Percentiles rank a stretch among this genome's conserved stretches.
Conservation (phyloP, 2,329 filamentous ascomycete species). For the Ceratocystis albifundus region DNA sequence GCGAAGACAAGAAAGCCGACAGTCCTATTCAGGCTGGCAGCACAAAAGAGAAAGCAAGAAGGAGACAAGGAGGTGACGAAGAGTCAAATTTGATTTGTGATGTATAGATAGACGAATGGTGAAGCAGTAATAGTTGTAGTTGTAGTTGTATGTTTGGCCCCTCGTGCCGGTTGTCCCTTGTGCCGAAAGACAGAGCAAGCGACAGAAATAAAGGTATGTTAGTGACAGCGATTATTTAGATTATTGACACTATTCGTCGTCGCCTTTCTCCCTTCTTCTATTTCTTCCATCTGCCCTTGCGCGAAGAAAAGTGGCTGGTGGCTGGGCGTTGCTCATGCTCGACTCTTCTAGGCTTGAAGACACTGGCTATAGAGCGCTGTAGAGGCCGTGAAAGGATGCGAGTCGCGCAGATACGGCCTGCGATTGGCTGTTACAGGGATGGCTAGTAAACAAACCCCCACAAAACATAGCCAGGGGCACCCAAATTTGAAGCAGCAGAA, state of each 20-base stretch:
- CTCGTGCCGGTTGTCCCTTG: too few species aligned
- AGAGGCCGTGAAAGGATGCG: constrained; percentile 15
- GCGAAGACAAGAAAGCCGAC: too few species aligned
- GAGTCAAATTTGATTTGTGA: too few species aligned
- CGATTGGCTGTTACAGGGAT: constrained; percentile 19
- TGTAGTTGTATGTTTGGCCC: too few species aligned
- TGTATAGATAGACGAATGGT: too few species aligned
- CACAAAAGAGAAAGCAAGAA: too few species aligned
- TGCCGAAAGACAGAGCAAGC: too few species aligned
- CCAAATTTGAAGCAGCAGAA: background rate
- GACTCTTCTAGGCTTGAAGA: background rate
- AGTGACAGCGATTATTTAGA: background rate
- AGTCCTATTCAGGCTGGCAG: too few species aligned
- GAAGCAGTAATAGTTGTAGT: too few species aligned
- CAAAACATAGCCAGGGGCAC: constrained; percentile 12
- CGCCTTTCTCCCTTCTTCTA: constrained; percentile 4
- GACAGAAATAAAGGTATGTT: too few species aligned
- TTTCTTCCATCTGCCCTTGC: constrained; percentile 10
- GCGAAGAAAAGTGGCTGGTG: constrained; percentile 10
- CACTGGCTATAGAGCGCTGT: background rate
- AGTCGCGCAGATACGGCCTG: background rate
- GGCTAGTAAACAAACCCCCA: constrained; percentile 22
- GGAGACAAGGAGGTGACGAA: too few species aligned
- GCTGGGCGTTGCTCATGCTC: constrained; percentile 11
- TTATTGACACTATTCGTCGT: constrained; percentile 5